phyloP scores from a whole-genome alignment of 2,329 filamentous ascomycete genomes.

The Colletotrichum australisinense region DNA sequence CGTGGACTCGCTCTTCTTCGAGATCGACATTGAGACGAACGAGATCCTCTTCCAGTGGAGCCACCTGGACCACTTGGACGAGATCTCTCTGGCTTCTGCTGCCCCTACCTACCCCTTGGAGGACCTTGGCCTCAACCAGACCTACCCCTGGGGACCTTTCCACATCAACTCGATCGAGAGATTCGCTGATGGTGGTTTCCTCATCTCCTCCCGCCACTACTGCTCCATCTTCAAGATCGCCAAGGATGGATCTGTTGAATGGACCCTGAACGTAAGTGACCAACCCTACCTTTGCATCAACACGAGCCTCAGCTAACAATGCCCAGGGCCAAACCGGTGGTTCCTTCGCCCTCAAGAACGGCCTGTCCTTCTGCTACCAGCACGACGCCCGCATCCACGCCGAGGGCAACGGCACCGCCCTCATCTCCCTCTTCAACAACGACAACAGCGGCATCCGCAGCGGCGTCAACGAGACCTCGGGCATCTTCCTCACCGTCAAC shows the following conservation, averaged over 20 bases:
- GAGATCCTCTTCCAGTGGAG: slow-evolving; percentile 55
- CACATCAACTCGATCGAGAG: slow-evolving; percentile 69
- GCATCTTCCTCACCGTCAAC: slow-evolving; percentile 39
- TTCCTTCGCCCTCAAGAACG: slow-evolving; percentile 38
- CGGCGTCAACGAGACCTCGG: slow-evolving; percentile 38
- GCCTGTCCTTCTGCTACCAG: slow-evolving; percentile 47
- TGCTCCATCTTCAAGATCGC: slow-evolving; percentile 58
- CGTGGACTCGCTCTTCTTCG: slow-evolving; percentile 51
- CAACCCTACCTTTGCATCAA: neutral
- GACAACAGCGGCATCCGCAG: slow-evolving; percentile 40
- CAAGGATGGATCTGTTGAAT: slow-evolving; percentile 41
- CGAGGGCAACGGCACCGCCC: slow-evolving; percentile 36
- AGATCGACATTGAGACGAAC: slow-evolving; percentile 53
- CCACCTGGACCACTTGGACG: slow-evolving; percentile 45
- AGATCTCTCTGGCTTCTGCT: slow-evolving; percentile 11
- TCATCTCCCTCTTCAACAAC: slow-evolving; percentile 50
- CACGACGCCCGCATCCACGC: slow-evolving; percentile 46
- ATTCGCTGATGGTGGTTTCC: slow-evolving; percentile 60
- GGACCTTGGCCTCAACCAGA: slow-evolving; percentile 40
- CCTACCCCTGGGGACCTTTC: slow-evolving; percentile 63
- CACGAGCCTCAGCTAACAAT: neutral
- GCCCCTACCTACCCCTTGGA: slow-evolving; percentile 36
- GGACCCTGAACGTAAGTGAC: slow-evolving; percentile 24
- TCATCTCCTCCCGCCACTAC: slow-evolving; percentile 64
- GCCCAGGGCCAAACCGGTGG: slow-evolving; percentile 15